These are phyloP conservation scores for Vararia minispora DNA, from an alignment of 768 basidiomycete species.

Conservation along the genomic window DNA sequence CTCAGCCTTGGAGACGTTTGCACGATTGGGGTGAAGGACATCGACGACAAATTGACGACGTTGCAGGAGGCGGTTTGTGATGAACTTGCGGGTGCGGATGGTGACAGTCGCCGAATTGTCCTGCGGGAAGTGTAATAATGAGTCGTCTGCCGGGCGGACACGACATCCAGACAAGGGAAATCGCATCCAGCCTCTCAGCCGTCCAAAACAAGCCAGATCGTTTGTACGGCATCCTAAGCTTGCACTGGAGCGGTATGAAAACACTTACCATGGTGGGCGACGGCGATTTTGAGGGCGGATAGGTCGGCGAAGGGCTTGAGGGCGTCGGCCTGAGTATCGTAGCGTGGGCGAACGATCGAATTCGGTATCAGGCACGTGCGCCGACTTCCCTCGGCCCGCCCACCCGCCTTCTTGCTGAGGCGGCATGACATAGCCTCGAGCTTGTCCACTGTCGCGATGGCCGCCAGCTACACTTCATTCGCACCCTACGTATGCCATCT, in stretches of 20 bases:
- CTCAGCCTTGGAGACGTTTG: slow-evolving; percentile 89
- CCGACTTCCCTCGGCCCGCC: no score
- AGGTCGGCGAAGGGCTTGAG: no score
- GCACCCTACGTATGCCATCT: slow-evolving; percentile 47
- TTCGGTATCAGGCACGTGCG: no score
- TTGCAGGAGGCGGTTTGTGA: slow-evolving; percentile 94
- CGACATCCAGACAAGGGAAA: slow-evolving; percentile 21
- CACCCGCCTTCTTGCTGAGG: no score
- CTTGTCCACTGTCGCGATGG: no score
- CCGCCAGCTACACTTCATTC: no score
- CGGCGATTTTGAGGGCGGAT: slow-evolving; percentile 7
- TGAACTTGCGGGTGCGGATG: slow-evolving; percentile 97
- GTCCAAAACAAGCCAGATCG: not conserved
- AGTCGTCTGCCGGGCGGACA: slow-evolving; percentile 7
- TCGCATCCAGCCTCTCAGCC: slow-evolving; percentile 22
- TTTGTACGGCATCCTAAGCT: not conserved
- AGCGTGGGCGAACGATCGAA: no score
- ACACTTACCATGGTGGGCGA: slow-evolving; percentile 19
- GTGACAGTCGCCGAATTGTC: slow-evolving; percentile 83
- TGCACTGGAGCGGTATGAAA: not conserved
- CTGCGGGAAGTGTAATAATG: slow-evolving; percentile 26
- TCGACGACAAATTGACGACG: slow-evolving; percentile 95
- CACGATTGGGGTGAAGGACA: slow-evolving; percentile 87
- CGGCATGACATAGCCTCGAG: no score
- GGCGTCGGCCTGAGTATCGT: no score